phyloP scores from a whole-genome alignment of 371 early-diverging fungal species.

The Blakeslea trispora region DNA sequence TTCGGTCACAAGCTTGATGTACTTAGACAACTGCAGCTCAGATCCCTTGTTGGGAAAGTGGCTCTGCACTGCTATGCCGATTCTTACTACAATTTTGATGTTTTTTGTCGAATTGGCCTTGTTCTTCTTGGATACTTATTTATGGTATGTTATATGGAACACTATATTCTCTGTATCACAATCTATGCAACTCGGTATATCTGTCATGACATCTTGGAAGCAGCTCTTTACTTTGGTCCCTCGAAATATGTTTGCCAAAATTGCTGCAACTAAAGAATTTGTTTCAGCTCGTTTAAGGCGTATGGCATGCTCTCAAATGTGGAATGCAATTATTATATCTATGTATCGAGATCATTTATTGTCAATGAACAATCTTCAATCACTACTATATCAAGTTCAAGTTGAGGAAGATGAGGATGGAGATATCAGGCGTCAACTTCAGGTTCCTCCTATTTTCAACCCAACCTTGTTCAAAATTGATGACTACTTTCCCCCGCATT shows the following conservation, averaged over 20 bases:
- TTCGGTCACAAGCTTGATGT: slow-evolving; percentile 57
- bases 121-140: slow-evolving; percentile 88
- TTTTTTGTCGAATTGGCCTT: slow-evolving; percentile 72
- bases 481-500: slow-evolving; percentile 72
- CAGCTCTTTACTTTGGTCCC: slow-evolving; percentile 80
- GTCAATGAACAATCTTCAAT: slow-evolving; percentile 75
- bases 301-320: slow-evolving; percentile 80
- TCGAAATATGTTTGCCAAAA: slow-evolving; percentile 75
- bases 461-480: slow-evolving; percentile 57
- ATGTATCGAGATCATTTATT: slow-evolving; percentile 87
- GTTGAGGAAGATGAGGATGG: slow-evolving; percentile 31
- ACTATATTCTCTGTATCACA: slow-evolving; percentile 78
- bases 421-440: slow-evolving; percentile 50
- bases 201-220: slow-evolving; percentile 86
- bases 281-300: slow-evolving; percentile 69
- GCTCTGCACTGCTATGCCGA: slow-evolving; percentile 65
- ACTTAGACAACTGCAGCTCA: slow-evolving; percentile 53
- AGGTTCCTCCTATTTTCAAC: slow-evolving; percentile 81
- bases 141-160: slow-evolving; percentile 91
- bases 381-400: slow-evolving; percentile 76
- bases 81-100: slow-evolving; percentile 72
- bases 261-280: slow-evolving; percentile 70
- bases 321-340: slow-evolving; percentile 87
- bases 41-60: slow-evolving; percentile 50
- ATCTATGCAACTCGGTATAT: slow-evolving; percentile 79